Base-by-base conservation (phyloP, 768 basidiomycete species). In the Hemileccinum rubropunctum region DNA sequence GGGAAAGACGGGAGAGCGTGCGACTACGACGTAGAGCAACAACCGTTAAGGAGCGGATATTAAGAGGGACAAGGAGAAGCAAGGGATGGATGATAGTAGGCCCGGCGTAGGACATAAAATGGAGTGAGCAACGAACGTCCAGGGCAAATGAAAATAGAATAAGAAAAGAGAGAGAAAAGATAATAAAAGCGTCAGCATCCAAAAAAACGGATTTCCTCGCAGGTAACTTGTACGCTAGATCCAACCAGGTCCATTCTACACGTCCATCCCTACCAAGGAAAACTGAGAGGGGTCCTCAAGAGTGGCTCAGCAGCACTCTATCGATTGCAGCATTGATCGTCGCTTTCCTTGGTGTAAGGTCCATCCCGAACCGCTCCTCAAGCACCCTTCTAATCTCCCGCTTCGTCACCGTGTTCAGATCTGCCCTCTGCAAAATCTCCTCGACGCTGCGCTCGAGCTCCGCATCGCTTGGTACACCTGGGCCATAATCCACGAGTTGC, bases 401-500 rank as follows among this genome's bases (percentile, higher is more conserved):
- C 74, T 98, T 98, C 45, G 95, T 98, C 50, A 97, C 78, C 11
- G 83, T 82, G 63, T 93, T 91, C 44, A 99, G 75, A 70, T 98
- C 92, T 1, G 92, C 91, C 13, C 74, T 70, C 15, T 78, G 79
- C 46, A 98, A 73, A 35, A 97, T 76, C 15, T 82, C 78, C 54
- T 87, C 79, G 3, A 95, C 86, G 1, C 83, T 80, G 13, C 73
- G 75, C 38, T 91, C 88, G n/a, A 94, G 74, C 26, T 91, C 89
- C 5, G 68, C 68, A 57, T 91, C 86, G 0, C 76, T 77, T 0
- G 89, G 91, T 8, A 64, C 69, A 28, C 74, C 76, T 27, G 65
- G 52, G 10, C 75, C 65, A 8, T 74, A 62, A 55, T 82, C 79
- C 21, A 71, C 65, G 35, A 48, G 42, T 0, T 76, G 75, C 10